Conservation (phyloP, 192 early-diverging fungal species). For the Backusella mclennaniae region DNA sequence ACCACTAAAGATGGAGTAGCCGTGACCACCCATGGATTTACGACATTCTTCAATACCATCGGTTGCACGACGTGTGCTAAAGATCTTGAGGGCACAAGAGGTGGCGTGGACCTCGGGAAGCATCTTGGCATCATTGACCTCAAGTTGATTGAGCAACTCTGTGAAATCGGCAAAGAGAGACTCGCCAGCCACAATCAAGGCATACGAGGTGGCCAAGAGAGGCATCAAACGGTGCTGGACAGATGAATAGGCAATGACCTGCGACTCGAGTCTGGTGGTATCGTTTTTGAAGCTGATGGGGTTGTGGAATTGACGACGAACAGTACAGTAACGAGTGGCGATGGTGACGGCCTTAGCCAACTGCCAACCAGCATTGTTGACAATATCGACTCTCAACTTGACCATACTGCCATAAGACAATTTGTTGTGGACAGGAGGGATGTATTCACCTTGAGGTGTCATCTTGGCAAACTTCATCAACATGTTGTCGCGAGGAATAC, state of each 20-base stretch:
- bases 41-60: slow-evolving; percentile 71
- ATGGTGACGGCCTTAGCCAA: slow-evolving; percentile 64
- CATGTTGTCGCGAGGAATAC: slow-evolving; percentile 79
- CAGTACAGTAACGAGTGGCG: slow-evolving; percentile 60
- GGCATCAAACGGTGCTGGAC: slow-evolving; percentile 68
- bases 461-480: slow-evolving; percentile 81
- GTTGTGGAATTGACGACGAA: slow-evolving; percentile 66
- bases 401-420: slow-evolving; percentile 83
- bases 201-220: slow-evolving; percentile 61
- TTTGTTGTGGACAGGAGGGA: slow-evolving; percentile 66
- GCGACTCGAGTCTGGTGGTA: slow-evolving; percentile 44
- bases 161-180: slow-evolving; percentile 49
- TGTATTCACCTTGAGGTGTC: slow-evolving; percentile 61
- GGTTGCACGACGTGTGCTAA: slow-evolving; percentile 52
- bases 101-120: slow-evolving; percentile 68
- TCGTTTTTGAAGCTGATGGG: slow-evolving; percentile 30
- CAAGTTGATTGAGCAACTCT: slow-evolving; percentile 50
- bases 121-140: slow-evolving; percentile 48
- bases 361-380: slow-evolving; percentile 49
- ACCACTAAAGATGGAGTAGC: slow-evolving; percentile 68
- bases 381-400: slow-evolving; percentile 68
- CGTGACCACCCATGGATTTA: slow-evolving; percentile 72
- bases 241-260: slow-evolving; percentile 68
- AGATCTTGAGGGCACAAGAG: slow-evolving; percentile 64
- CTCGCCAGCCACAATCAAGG: slow-evolving; percentile 57